Base-by-base conservation (phyloP, 2,329 filamentous ascomycete species). In the Thielaviopsis euricoi region DNA sequence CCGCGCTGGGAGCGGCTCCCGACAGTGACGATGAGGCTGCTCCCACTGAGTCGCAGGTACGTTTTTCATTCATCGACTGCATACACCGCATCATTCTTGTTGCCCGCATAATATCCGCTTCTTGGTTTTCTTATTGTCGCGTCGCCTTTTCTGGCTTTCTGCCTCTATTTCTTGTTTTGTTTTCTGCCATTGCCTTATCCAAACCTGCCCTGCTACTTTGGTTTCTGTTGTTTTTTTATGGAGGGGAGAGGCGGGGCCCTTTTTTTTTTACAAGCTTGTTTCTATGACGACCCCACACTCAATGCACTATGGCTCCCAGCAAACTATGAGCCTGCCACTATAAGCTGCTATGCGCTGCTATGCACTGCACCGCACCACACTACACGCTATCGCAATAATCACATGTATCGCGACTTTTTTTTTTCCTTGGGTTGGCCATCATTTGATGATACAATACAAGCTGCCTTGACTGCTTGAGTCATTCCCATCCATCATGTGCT, bases 21-120 rank as follows among this genome's bases (percentile, higher is more conserved):
- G 93, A 98, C 73, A 97, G 93, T 72, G 93, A 98, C 70, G 93
- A 98, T 83, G 93, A 97, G 70, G 87, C 88, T 64, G 85, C 84
- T 66, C 91, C 90, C 64, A 95, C 91, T 63, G 93, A 98, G 77
- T 89, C 85, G 67, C 91, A 98, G 86, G 93, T 97, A 43, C 21
- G 33, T 54, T 22, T 40, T 54, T 21, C 37, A 19, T 53, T 53
- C 48, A n/a, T 17, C 57, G n/a, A 52, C 49, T 25, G n/a, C 17
- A 19, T 33, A 9, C 17, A 19, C 29, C 5, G 49, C n/a, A 22
- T 55, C 51, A 55, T 52, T 15, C 23, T 48, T 13, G 54, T 26
- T 49, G 56, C 55, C 55, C 58, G 60, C 59, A 49, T 17, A 12
- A 43, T 43, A 17, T 5, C n/a, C 10, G 33, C 3, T 43, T 43